Evolutionary conservation across 2,329 filamentous ascomycete species (phyloP).

Genomic region (Fusarium liriodendri): DNA sequence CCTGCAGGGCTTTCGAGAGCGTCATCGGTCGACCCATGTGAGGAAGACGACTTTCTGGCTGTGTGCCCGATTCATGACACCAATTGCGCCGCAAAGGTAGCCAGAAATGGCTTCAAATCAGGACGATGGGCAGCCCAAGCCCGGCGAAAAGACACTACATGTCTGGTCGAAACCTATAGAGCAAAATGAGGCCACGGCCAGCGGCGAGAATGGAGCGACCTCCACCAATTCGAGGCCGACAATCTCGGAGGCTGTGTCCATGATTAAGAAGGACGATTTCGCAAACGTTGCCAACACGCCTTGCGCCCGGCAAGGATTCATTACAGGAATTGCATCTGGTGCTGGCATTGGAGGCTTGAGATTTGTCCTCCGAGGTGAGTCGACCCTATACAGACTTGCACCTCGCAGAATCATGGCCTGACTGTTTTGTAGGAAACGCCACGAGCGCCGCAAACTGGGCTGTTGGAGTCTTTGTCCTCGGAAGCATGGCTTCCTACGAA

Average conservation of each 20-base stretch:
- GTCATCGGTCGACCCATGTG: conserved; percentile 44
- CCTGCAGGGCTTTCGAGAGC: conserved; percentile 36
- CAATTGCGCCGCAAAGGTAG: conserved; percentile 45
- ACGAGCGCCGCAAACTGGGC: conserved; percentile 82
- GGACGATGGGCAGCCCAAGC: conserved; percentile 40
- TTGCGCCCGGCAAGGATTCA: conserved; percentile 83
- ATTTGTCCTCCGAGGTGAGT: conserved; percentile 79
- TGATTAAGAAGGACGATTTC: conserved; percentile 76
- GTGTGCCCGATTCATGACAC: conserved; percentile 39
- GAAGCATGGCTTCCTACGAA: conserved; percentile 81
- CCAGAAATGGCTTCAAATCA: conserved; percentile 50
- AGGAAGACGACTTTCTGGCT: conserved; percentile 21
- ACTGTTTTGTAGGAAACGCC: conserved; percentile 45
- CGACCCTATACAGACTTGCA: not conserved
- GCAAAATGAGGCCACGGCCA: conserved; percentile 32
- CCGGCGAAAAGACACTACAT: conserved; percentile 49
- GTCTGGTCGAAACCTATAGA: conserved; percentile 52
- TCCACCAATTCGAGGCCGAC: conserved; percentile 49
- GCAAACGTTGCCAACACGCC: conserved; percentile 80
- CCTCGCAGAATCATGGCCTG: conserved; percentile 9
- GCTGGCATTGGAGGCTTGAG: conserved; percentile 80
- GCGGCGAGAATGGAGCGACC: conserved; percentile 32
- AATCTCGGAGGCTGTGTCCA: conserved; percentile 71
- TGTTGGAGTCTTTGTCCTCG: conserved; percentile 78
- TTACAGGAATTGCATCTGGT: conserved; percentile 85